Base-by-base conservation (phyloP, 2,329 filamentous ascomycete species). In the Ophiocordyceps sinensis region DNA sequence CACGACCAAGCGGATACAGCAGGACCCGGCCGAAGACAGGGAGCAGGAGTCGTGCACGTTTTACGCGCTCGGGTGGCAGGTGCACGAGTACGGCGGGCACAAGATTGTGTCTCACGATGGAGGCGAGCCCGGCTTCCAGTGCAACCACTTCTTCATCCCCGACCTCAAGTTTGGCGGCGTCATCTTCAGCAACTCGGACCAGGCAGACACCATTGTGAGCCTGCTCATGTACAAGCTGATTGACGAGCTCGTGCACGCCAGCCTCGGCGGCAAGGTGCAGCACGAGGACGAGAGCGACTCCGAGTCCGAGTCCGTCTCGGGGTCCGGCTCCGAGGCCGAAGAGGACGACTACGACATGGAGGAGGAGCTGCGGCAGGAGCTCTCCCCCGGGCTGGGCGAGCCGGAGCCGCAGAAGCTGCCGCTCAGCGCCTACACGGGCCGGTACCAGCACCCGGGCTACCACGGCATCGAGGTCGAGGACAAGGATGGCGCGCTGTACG, bases 381-480 rank as follows among this genome's bases (percentile, higher is more conserved):
- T 41, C 13, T 43, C 38, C 11, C 43, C 43, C 17, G 41, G 40
- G 11, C 17, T 28, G 28, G 17, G 28, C 28, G 21, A 38, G 15
- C 19, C 35, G 13, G 28, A 45, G 19, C 21, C 34, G 6, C 40
- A n/a, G 41, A 46, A 21, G 26, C 28, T 34, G 13, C 28, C 44
- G 1, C 41, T 54, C 1, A 35, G 17, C 10, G 39, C 43, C 1
- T 55, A 54, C 34, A 39, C 38, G 0, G 54, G 54, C 5, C 34
- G 40, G 6, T 56, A 51, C 31, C 50, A 46, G 47, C 47, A 52
- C 21, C 37, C 45, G 1, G 55, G 56, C 2, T 58, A 56, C 38
- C 49, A 40, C 15, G 38, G 29, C 2, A 42, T 58, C 38, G 42
- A n/a, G 1, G 47, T 57, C 0, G 42, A 53, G 19, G 40, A 49